Percentiles rank a stretch among this genome's conserved stretches.
Conservation (phyloP, 2,329 filamentous ascomycete species). For the Cladosporium phlei region DNA sequence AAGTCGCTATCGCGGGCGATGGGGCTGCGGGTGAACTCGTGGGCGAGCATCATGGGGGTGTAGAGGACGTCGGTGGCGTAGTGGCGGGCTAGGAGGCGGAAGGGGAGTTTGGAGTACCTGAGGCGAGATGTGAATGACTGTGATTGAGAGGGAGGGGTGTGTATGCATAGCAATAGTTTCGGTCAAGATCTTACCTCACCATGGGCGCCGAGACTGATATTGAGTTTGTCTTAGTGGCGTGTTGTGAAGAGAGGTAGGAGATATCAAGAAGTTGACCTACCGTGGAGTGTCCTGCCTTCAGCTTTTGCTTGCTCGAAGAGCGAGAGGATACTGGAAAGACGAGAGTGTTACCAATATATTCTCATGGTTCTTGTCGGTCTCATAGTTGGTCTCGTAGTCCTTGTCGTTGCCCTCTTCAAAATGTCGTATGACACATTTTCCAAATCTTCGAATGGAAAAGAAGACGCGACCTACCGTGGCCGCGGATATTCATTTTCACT, state of each 20-base stretch:
- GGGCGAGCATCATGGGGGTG: slow-evolving; percentile 59
- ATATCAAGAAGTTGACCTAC: slow-evolving; percentile 17
- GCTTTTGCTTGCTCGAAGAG: slow-evolving; percentile 9
- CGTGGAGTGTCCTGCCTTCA: slow-evolving; percentile 48
- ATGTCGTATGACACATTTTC: too few species aligned
- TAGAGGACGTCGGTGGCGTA: slow-evolving; percentile 64
- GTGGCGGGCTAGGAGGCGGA: slow-evolving; percentile 61
- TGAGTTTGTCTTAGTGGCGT: too few species aligned
- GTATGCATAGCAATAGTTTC: too few species aligned
- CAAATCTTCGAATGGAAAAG: too few species aligned
- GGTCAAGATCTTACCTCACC: slow-evolving; percentile 51
- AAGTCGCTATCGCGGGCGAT: slow-evolving; percentile 54
- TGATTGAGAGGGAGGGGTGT: not conserved
- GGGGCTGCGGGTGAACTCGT: slow-evolving; percentile 30
- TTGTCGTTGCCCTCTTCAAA: too few species aligned
- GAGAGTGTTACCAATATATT: not conserved
- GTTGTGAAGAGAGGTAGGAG: not conserved
- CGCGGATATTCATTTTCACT: not conserved
- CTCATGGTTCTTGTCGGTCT: too few species aligned
- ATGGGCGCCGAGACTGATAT: slow-evolving; percentile 59
- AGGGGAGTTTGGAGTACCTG: slow-evolving; percentile 53
- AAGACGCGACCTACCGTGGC: slow-evolving; percentile 13
- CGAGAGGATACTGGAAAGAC: slow-evolving; percentile 1
- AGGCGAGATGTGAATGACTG: not conserved
- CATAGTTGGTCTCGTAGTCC: too few species aligned